phyloP scores from a whole-genome alignment of 176 grass and related monocot genomes.

The Cenchrus purpureus region DNA sequence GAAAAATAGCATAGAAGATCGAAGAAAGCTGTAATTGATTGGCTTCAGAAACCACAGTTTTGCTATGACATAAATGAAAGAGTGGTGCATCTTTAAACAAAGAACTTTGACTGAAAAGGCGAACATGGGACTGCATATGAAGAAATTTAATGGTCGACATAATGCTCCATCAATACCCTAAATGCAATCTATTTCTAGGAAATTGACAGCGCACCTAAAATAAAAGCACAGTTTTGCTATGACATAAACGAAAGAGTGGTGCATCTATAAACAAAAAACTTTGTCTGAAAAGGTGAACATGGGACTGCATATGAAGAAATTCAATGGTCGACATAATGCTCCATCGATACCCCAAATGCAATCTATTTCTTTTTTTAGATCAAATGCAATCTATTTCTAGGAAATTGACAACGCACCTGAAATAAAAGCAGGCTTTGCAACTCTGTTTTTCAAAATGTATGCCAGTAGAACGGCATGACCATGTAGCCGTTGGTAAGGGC shows the following conservation, averaged over 20 bases:
- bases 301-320: neutral
- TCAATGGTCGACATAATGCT: neutral
- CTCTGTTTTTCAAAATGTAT: neutral
- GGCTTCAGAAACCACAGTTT: neutral
- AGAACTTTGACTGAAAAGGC: neutral
- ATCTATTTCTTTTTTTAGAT: neutral
- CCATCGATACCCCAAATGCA: neutral
- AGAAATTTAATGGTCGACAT: neutral
- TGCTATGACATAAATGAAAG: neutral
- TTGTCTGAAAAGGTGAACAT: neutral
- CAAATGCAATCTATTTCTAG: neutral
- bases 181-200: neutral
- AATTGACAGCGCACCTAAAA: neutral
- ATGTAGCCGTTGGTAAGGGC: conserved; percentile 6
- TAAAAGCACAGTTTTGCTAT: neutral
- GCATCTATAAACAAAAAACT: neutral
- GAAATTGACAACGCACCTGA: neutral
- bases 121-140: neutral
- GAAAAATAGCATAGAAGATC: neutral
- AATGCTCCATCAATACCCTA: neutral
- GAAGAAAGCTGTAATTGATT: neutral
- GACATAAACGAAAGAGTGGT: neutral
- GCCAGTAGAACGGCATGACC: neutral
- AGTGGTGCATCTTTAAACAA: neutral
- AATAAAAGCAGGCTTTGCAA: neutral